phyloP scores from a whole-genome alignment of 1,139 yeast genomes.

The Geotrichum citri-aurantii region DNA sequence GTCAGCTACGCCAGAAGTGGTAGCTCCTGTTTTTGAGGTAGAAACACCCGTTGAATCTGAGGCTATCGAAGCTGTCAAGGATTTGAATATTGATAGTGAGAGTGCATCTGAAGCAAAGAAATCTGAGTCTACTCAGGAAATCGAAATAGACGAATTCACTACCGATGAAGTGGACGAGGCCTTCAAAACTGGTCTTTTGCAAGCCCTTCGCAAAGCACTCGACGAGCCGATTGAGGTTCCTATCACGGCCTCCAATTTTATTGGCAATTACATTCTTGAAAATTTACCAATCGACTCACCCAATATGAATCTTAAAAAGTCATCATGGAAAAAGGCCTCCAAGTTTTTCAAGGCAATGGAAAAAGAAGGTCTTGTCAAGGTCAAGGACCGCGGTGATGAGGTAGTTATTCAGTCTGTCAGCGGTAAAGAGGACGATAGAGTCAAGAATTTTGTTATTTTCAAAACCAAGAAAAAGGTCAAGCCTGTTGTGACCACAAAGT shows the following conservation, averaged over 20 bases:
- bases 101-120: constrained; percentile 17
- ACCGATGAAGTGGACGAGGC: constrained; percentile 74
- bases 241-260: constrained; percentile 57
- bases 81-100: constrained; percentile 20
- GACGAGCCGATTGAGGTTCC: constrained; percentile 56
- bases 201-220: constrained; percentile 56
- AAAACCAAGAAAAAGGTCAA: constrained; percentile 38
- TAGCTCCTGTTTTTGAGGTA: constrained; percentile 8
- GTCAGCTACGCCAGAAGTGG: not conserved
- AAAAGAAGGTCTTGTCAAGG: constrained; percentile 55
- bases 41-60: constrained; percentile 14
- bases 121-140: not conserved
- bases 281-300: constrained; percentile 55
- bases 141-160: constrained; percentile 37
- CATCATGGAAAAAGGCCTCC: constrained; percentile 85
- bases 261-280: constrained; percentile 60
- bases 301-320: constrained; percentile 66
- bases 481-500: constrained; percentile 6
- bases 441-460: constrained; percentile 62
- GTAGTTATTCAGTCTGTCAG: constrained; percentile 50
- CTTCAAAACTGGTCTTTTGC: constrained; percentile 61
- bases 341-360: constrained; percentile 84
- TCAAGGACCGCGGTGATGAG: constrained; percentile 78
- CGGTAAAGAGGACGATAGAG: constrained; percentile 45
- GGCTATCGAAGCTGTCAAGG: constrained; percentile 19